Evolutionary conservation across 1,284 basidiomycete species (phyloP).

Genomic region (Phellinidium pouzarii): DNA sequence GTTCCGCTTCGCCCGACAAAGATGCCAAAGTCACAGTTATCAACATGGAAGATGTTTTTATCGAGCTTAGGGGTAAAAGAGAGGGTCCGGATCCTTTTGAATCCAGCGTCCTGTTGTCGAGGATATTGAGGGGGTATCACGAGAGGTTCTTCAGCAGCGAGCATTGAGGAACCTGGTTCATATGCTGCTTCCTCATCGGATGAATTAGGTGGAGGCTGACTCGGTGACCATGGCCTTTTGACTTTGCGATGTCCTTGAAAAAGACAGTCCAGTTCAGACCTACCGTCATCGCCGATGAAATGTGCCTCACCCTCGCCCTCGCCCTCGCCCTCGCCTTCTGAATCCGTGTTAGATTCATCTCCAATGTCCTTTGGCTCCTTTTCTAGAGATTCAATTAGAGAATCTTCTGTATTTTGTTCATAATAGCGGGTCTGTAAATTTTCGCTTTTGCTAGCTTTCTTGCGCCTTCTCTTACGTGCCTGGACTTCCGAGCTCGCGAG

Average conservation of each 20-base stretch:
- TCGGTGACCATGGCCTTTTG: conserved; percentile 45
- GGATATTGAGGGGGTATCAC: not conserved
- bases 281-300: not conserved
- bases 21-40: not conserved
- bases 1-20: conserved; percentile 22
- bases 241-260: not conserved
- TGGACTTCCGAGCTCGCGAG: not conserved
- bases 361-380: not conserved
- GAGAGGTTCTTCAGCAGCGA: not conserved
- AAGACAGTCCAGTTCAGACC: not conserved
- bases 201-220: conserved; percentile 41
- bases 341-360: not conserved
- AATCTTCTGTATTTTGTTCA: not conserved
- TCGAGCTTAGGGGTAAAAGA: conserved; percentile 38
- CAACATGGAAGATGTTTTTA: conserved; percentile 41
- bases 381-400: not conserved
- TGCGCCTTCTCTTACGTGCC: conserved; percentile 8
- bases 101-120: conserved; percentile 5
- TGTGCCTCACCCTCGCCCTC: conserved; percentile 4
- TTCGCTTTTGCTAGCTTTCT: not conserved
- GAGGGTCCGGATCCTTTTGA: conserved; percentile 17
- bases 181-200: conserved; percentile 35
- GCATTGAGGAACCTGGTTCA: not conserved
- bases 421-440: conserved; percentile 4
- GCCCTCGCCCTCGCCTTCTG: conserved; percentile 4